Evolutionary conservation across 2,329 filamentous ascomycete species (phyloP).

Genomic region (Fusarium poae): DNA sequence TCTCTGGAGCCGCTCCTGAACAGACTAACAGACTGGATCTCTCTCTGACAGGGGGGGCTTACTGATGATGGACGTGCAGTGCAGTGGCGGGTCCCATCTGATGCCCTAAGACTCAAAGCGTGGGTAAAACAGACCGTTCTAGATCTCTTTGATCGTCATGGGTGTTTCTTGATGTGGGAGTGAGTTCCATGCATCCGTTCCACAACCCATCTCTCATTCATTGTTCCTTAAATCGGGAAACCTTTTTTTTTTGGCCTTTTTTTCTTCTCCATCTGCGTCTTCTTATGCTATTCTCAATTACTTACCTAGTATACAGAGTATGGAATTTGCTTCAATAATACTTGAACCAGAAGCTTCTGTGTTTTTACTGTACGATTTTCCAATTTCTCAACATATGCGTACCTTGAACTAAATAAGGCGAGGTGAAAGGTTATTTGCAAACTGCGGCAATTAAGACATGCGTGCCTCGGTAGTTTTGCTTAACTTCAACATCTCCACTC

Average conservation of each 20-base stretch:
- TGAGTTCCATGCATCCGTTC: conserved; percentile 45
- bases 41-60: conserved; percentile 33
- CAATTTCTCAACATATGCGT: conserved; percentile 16
- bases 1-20: conserved; percentile 30
- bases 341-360: background rate
- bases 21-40: conserved; percentile 1
- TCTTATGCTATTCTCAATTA: background rate
- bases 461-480: conserved; percentile 29
- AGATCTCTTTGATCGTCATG: conserved; percentile 47
- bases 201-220: conserved; percentile 25
- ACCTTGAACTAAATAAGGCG: conserved; percentile 8
- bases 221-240: conserved; percentile 40
- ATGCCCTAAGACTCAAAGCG: conserved; percentile 15
- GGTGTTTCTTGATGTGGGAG: conserved; percentile 43
- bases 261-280: background rate
- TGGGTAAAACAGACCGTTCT: conserved; percentile 44
- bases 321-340: background rate
- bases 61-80: conserved; percentile 5
- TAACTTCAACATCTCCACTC: background rate
- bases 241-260: conserved; percentile 18
- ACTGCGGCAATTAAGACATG: conserved; percentile 10
- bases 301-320: too few relatives aligned
- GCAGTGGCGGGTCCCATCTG: conserved; percentile 13
- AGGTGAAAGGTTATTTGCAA: background rate
- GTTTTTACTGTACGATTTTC: conserved; percentile 2